Base-by-base conservation (phyloP, 192 early-diverging fungal genomes). In the Obelidium mucronatum region DNA sequence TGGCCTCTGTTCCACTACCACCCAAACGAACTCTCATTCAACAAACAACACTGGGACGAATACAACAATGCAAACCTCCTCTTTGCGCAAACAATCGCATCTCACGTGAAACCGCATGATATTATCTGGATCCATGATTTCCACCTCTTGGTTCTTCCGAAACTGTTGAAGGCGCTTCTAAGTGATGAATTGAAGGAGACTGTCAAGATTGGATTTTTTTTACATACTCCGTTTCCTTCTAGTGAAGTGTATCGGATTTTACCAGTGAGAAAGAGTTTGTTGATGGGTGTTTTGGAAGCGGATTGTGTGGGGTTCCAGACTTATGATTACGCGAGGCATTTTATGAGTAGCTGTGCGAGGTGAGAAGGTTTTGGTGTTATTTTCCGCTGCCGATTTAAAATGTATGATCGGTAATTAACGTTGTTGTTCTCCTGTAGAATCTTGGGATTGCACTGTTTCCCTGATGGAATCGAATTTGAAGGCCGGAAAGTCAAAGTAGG, bases 1-100 rank as follows among this genome's bases (percentile, higher is more conserved):
- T 98, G 96, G 98, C 98, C 98, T 3, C 84, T 99, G 60, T 99
- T 99, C 87, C 98, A 99, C 83, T 99, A 99, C 83, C 96, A 98
- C 77, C 96, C 96, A 11, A 95, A 96, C 56, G 98, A 99, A 84
- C 97, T 99, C 77, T 90, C 92, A 4, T 99, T 99, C 76, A 92
- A 96, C 81, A 93, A 95, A 78, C 89, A 89, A 8, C 91, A 94
- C 80, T 99, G 96, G 96, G 93, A 96, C 19, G 96, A 92, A 13
- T 99, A 99, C 81, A 91, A 95, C 81, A 81, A 87, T 34, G 97
- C 94, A 67, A 99, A 99, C 86, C 67, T 68, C 37, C 86, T 92
- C n/a, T 98, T 99, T 87, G 96, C 97, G n/a, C 91, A 96, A 56
- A 87, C 94, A 1, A 91, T 99, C 66, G 86, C 88, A 13, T 86